A percentile compares a stretch with the other conserved stretches of the same genome.
These are phyloP conservation scores for Hypoxylon sp. DNA, from an alignment of 2,329 filamentous ascomycete species.

Conservation along the genomic window DNA sequence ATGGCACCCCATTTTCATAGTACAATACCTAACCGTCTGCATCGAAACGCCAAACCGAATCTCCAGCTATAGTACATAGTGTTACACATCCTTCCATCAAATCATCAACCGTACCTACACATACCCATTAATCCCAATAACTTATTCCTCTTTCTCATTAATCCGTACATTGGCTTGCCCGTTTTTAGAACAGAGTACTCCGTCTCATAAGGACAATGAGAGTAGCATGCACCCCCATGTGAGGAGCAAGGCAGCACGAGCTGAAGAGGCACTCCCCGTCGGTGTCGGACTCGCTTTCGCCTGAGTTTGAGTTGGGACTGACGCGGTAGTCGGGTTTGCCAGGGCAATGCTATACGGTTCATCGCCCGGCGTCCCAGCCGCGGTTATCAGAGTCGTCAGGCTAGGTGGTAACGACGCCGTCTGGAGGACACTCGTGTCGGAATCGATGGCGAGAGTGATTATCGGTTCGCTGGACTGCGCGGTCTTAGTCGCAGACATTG, in stretches of 20 bases:
- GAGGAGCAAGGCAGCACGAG: neutral
- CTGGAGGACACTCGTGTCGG: slow-evolving; percentile 18
- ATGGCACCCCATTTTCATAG: neutral
- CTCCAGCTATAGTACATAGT: neutral
- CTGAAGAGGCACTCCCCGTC: slow-evolving; percentile 21
- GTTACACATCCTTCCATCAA: slow-evolving; percentile 4
- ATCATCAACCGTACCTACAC: neutral
- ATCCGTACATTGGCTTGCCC: neutral
- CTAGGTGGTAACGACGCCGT: slow-evolving; percentile 25
- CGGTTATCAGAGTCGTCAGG: slow-evolving; percentile 40
- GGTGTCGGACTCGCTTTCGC: slow-evolving; percentile 6
- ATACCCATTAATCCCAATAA: neutral
- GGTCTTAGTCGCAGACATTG: slow-evolving; percentile 6
- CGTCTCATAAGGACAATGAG: slow-evolving; percentile 21
- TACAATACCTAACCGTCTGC: neutral
- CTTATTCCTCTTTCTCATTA: neutral
- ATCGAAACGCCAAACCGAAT: neutral
- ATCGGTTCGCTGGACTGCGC: slow-evolving; percentile 18
- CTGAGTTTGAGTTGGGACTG: neutral
- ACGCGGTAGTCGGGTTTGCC: slow-evolving; percentile 20
- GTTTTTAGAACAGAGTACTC: neutral
- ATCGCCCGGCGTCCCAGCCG: slow-evolving; percentile 35
- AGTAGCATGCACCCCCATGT: slow-evolving; percentile 27
- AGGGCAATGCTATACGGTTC: slow-evolving; percentile 33
- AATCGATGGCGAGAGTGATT: slow-evolving; percentile 32